These are phyloP conservation scores for Camellia granthamiana DNA, from an alignment of 148 eudicot genomes.

Conservation along the genomic window DNA sequence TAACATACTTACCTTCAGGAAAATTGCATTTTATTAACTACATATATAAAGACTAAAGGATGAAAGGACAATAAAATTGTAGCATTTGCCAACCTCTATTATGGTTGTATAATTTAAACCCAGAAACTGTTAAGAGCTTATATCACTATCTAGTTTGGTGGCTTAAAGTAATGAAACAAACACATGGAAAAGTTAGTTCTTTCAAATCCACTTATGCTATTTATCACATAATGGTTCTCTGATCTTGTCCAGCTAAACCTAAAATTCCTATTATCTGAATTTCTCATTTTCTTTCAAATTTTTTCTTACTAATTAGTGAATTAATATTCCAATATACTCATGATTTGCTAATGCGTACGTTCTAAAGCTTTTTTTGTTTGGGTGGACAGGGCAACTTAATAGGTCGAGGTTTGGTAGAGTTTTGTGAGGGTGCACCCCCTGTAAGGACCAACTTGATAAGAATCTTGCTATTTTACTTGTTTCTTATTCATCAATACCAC, in stretches of 20 bases:
- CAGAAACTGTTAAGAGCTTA: neutral
- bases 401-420: neutral
- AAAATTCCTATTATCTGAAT: neutral
- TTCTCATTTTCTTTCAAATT: neutral
- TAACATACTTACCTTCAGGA: neutral
- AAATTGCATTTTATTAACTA: neutral
- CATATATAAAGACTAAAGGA: neutral
- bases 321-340: neutral
- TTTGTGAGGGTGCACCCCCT: neutral
- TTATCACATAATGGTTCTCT: neutral
- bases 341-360: neutral
- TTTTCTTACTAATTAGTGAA: neutral
- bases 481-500: neutral
- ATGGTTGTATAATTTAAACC: neutral
- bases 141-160: neutral
- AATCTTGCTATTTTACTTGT: neutral
- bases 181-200: neutral
- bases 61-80: neutral
- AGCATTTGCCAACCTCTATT: neutral
- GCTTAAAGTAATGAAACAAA: neutral
- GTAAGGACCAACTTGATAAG: neutral
- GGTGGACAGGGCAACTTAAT: neutral
- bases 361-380: neutral
- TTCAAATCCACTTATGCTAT: neutral
- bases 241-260: neutral